Percentiles rank a stretch among this genome's conserved stretches.
These are phyloP conservation scores for Ceratobasidium sp. DNA, from an alignment of 1,284 basidiomycete species.

Conservation along the genomic window DNA sequence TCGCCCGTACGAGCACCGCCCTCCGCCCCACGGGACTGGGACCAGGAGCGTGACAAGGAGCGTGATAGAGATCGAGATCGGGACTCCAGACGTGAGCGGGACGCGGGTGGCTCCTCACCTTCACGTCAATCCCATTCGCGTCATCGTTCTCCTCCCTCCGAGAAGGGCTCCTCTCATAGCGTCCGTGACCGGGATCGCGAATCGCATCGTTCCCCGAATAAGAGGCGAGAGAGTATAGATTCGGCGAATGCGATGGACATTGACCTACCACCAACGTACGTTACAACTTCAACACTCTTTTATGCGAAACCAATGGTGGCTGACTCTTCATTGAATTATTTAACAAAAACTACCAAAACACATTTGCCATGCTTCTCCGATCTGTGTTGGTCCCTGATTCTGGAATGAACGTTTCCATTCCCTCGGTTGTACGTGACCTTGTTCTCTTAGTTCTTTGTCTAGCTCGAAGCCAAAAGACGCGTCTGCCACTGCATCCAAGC, in stretches of 20 bases:
- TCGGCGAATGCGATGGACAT: constrained; percentile 17
- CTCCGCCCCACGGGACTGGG: neutral
- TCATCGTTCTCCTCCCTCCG: neutral
- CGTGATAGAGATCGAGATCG: constrained; percentile 15
- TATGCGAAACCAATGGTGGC: too few species aligned
- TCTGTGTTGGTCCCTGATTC: constrained; percentile 7
- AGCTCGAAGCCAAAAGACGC: neutral
- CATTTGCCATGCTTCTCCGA: neutral
- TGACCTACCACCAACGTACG: constrained; percentile 21
- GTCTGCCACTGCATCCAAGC: neutral
- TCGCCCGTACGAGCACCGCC: constrained; percentile 7
- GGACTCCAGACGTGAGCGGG: neutral
- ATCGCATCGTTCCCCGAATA: neutral
- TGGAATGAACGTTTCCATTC: neutral
- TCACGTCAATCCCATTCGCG: constrained; percentile 3
- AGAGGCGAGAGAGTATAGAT: neutral
- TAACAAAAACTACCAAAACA: neutral
- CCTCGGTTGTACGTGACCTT: neutral
- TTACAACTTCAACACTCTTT: neutral
- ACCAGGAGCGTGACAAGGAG: constrained; percentile 6
- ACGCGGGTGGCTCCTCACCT: neutral
- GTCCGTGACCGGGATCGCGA: neutral
- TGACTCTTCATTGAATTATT: neutral
- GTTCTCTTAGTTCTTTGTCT: neutral
- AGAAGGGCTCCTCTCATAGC: neutral